Conservation (phyloP, 2,329 filamentous ascomycete species). For the Aspergillus candidus region DNA sequence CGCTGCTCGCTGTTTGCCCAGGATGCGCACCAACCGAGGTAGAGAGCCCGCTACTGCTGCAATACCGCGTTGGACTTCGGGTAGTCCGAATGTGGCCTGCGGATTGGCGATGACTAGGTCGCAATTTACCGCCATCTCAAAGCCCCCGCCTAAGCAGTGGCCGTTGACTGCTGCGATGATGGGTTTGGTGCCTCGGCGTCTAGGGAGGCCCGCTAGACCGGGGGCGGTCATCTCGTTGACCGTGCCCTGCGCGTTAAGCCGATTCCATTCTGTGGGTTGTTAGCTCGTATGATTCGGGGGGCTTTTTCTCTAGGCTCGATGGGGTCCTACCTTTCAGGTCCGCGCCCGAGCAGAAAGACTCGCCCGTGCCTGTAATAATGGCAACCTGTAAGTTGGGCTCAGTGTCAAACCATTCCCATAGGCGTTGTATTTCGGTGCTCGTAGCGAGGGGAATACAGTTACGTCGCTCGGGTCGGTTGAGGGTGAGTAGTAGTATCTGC, state of each 20-base stretch:
- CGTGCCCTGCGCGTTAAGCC: conserved; percentile 33
- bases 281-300: not conserved
- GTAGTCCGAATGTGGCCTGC: conserved; percentile 59
- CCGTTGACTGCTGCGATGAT: conserved; percentile 73
- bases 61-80: conserved; percentile 66
- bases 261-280: conserved; percentile 46
- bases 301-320: not conserved
- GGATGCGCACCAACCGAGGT: conserved; percentile 57
- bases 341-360: conserved; percentile 63
- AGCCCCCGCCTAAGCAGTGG: conserved; percentile 66
- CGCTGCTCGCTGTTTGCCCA: conserved; percentile 63
- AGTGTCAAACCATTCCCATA: conserved; percentile 58
- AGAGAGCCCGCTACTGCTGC: conserved; percentile 65
- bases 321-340: conserved; percentile 51
- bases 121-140: conserved; percentile 68
- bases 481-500: conserved; percentile 37
- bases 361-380: conserved; percentile 57
- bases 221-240: conserved; percentile 34
- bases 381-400: conserved; percentile 57
- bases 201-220: conserved; percentile 62
- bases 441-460: conserved; percentile 40
- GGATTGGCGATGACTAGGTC: conserved; percentile 55
- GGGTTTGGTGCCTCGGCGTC: conserved; percentile 65
- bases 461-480: conserved; percentile 36
- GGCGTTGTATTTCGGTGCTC: conserved; percentile 38